Conservation (phyloP, 2,329 filamentous ascomycete genomes). For the Exophiala sp. region DNA sequence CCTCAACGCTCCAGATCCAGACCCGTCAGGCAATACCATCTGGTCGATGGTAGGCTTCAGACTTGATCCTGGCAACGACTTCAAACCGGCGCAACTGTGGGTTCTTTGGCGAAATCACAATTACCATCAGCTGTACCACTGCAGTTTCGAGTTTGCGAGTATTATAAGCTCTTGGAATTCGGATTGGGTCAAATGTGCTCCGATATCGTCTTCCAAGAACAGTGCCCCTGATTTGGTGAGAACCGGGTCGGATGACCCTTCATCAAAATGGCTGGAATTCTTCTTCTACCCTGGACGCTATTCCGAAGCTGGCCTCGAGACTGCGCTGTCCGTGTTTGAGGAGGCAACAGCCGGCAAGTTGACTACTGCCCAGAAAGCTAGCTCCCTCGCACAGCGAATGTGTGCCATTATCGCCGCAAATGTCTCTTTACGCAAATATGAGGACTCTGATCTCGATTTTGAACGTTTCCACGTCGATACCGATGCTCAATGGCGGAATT, state of each 20-base stretch:
- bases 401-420: slow-evolving; percentile 28
- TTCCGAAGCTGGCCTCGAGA: slow-evolving; percentile 73
- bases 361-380: slow-evolving; percentile 34
- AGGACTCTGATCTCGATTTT: slow-evolving; percentile 71
- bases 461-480: slow-evolving; percentile 69
- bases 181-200: slow-evolving; percentile 65
- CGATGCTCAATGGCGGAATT: slow-evolving; percentile 82
- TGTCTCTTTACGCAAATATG: slow-evolving; percentile 67
- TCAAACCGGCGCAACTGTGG: slow-evolving; percentile 65
- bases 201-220: slow-evolving; percentile 45
- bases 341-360: slow-evolving; percentile 47
- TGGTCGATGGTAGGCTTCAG: slow-evolving; percentile 79
- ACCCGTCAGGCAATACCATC: slow-evolving; percentile 64
- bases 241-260: slow-evolving; percentile 65
- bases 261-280: slow-evolving; percentile 81
- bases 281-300: slow-evolving; percentile 83
- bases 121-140: slow-evolving; percentile 67
- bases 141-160: slow-evolving; percentile 69
- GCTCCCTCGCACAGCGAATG: slow-evolving; percentile 37
- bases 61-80: slow-evolving; percentile 52
- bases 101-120: slow-evolving; percentile 82
- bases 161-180: slow-evolving; percentile 59
- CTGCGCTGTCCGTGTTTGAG: slow-evolving; percentile 77
- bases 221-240: slow-evolving; percentile 53
- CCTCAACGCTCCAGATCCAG: slow-evolving; percentile 63